Conservation (phyloP, 2,329 filamentous ascomycete species). For the Exophiala aquamarina region DNA sequence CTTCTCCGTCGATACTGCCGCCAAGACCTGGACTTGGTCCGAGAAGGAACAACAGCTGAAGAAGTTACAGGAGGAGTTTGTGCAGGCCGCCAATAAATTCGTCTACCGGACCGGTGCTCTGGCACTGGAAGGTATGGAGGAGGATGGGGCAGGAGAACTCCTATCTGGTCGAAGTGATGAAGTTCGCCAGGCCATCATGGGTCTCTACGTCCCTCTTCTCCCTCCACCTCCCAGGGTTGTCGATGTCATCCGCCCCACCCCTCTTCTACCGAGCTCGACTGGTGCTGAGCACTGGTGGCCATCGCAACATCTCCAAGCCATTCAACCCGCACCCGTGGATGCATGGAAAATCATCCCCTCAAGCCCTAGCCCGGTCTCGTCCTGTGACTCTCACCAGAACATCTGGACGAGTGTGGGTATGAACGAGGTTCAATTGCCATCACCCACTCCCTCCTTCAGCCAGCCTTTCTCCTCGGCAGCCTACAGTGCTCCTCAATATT, state of each 20-base stretch:
- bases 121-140: constrained; percentile 91
- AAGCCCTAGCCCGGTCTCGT: constrained; percentile 76
- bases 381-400: constrained; percentile 67
- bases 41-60: constrained; percentile 96
- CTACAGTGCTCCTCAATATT: constrained; percentile 63
- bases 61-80: constrained; percentile 94
- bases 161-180: constrained; percentile 89
- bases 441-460: constrained; percentile 77
- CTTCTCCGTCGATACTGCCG: constrained; percentile 85
- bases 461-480: constrained; percentile 72
- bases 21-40: constrained; percentile 89
- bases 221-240: constrained; percentile 83
- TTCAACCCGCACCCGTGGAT: constrained; percentile 71
- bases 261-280: constrained; percentile 80
- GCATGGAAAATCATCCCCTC: constrained; percentile 90
- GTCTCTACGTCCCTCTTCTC: constrained; percentile 80
- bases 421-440: constrained; percentile 71
- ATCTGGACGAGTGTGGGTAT: constrained; percentile 80
- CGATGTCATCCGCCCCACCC: constrained; percentile 82
- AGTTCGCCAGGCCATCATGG: constrained; percentile 82
- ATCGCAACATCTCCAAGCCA: constrained; percentile 64
- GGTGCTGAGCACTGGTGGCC: constrained; percentile 77
- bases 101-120: constrained; percentile 87
- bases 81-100: constrained; percentile 95
- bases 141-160: constrained; percentile 92